Percentiles rank a stretch among this genome's conserved stretches.
Conservation (phyloP, 2,329 filamentous ascomycete genomes). For the Cryphonectria nitschkei region DNA sequence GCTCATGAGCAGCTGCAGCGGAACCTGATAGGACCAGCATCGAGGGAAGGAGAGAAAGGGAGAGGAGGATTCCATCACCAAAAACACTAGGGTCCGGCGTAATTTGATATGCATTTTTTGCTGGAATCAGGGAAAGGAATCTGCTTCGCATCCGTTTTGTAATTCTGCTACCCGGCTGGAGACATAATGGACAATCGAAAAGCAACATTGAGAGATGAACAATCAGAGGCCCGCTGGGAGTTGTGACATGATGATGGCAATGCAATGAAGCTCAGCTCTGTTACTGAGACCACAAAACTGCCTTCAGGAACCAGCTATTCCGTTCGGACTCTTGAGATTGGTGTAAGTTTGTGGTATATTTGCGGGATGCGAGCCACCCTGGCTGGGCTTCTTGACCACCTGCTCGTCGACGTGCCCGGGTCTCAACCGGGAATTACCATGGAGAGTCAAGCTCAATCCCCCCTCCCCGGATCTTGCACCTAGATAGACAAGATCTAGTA, state of each 20-base stretch:
- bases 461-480: not conserved
- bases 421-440: not conserved
- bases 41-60: conserved; percentile 16
- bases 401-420: not conserved
- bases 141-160: conserved; percentile 25
- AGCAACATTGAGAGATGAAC: conserved; percentile 23
- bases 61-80: conserved; percentile 18
- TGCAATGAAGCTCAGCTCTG: not conserved
- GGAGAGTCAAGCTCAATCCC: not conserved
- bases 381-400: not conserved
- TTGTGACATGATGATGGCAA: not conserved
- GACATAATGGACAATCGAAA: conserved; percentile 25
- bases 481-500: not conserved
- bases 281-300: not conserved
- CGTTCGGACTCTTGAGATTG: not conserved
- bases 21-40: conserved; percentile 15
- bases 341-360: not conserved
- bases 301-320: not conserved
- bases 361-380: not conserved
- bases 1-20: conserved; percentile 20
- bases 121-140: conserved; percentile 29
- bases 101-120: conserved; percentile 31
- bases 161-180: conserved; percentile 15
- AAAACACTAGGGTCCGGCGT: conserved; percentile 30
- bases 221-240: not conserved